phyloP scores from a whole-genome alignment of 345 rosid genomes.

The Isatis tinctoria region DNA sequence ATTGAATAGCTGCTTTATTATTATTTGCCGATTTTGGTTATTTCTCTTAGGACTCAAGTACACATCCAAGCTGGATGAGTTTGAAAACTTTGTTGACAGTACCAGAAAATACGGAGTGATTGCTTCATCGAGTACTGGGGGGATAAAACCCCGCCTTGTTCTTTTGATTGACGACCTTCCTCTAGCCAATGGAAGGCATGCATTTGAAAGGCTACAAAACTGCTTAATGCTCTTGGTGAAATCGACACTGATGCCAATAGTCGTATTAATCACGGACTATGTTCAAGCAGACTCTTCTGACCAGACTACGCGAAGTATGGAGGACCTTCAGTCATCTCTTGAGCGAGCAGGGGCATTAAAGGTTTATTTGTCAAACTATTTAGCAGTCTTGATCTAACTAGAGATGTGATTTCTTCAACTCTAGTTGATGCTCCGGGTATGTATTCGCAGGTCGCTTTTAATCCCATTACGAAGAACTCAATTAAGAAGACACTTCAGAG shows the following conservation, averaged over 20 bases:
- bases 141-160: slow-evolving; percentile 39
- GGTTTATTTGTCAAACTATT: slow-evolving; percentile 49
- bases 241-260: slow-evolving; percentile 67
- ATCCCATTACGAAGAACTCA: slow-evolving; percentile 79
- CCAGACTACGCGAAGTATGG: slow-evolving; percentile 44
- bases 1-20: neutral
- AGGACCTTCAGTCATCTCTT: slow-evolving; percentile 63
- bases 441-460: slow-evolving; percentile 68
- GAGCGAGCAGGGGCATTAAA: slow-evolving; percentile 80
- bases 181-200: slow-evolving; percentile 55
- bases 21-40: neutral
- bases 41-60: slow-evolving; percentile 54
- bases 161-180: slow-evolving; percentile 95
- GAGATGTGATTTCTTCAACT: slow-evolving; percentile 21
- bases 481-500: slow-evolving; percentile 66
- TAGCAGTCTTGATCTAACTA: slow-evolving; percentile 1
- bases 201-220: slow-evolving; percentile 64
- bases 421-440: slow-evolving; percentile 17
- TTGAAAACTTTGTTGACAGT: slow-evolving; percentile 72
- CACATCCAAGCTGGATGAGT: slow-evolving; percentile 90
- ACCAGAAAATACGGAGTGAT: slow-evolving; percentile 68
- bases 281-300: slow-evolving; percentile 57
- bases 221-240: slow-evolving; percentile 69
- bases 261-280: slow-evolving; percentile 58
- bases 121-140: slow-evolving; percentile 38